Percentiles rank a stretch among this genome's conserved stretches.
These are phyloP conservation scores for Suaeda aralocaspica DNA, from an alignment of 148 eudicot genomes.

Conservation along the genomic window DNA sequence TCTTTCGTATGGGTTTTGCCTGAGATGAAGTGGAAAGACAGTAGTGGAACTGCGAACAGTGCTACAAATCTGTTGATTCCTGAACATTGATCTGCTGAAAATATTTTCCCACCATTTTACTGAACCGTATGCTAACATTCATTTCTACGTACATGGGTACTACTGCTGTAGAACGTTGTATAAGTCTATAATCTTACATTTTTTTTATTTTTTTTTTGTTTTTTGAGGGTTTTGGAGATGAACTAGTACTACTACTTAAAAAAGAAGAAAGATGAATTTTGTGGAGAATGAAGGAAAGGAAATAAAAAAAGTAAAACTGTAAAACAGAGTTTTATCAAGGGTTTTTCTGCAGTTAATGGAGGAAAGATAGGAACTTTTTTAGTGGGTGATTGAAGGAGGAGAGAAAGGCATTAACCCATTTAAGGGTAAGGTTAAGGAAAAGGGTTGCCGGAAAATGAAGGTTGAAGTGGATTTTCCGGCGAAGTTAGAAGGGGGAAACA, in stretches of 20 bases:
- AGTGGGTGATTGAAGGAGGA: not conserved
- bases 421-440: not conserved
- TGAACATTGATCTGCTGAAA: constrained; percentile 79
- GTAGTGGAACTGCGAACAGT: constrained; percentile 75
- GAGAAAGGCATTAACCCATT: constrained; percentile 18
- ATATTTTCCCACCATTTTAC: constrained; percentile 96
- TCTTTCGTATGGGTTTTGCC: constrained; percentile 70
- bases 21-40: constrained; percentile 82
- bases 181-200: constrained; percentile 58
- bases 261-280: not conserved
- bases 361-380: not conserved
- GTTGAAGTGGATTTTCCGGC: constrained; percentile 29
- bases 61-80: constrained; percentile 86
- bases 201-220: not conserved
- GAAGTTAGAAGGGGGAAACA: not conserved
- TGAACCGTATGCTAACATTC: constrained; percentile 88
- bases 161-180: constrained; percentile 85
- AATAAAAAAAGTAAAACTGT: too few relatives aligned
- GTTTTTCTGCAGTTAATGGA: not conserved
- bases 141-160: constrained; percentile 87
- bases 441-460: constrained; percentile 14
- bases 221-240: not conserved
- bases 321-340: constrained; percentile 2
- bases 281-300: not conserved
- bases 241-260: not conserved